A percentile compares a stretch with the other conserved stretches of the same genome.
Evolutionary conservation across 164 flowering plant genomes (phyloP).

Genomic region (Stephania cephalantha): DNA sequence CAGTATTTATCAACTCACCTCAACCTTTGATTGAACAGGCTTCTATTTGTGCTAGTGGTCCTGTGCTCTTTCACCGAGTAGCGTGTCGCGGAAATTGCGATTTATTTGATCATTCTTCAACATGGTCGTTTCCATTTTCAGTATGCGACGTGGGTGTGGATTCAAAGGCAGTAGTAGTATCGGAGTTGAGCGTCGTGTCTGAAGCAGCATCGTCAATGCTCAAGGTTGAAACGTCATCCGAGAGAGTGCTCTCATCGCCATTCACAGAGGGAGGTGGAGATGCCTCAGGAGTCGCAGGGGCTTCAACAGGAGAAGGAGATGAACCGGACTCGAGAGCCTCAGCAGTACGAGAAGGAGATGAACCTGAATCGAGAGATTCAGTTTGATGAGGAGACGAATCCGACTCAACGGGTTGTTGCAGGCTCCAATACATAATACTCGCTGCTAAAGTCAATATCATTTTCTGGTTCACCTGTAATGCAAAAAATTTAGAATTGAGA

Average conservation of each 20-base stretch:
- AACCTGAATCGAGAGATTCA: too few species aligned
- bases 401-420: conserved; percentile 43
- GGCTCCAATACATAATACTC: conserved; percentile 93
- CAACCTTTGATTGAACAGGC: background rate
- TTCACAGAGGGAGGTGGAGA: conserved; percentile 19
- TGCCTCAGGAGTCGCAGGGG: conserved; percentile 2
- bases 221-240: conserved; percentile 47
- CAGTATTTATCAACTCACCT: background rate
- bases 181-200: conserved; percentile 36
- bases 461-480: conserved; percentile 79
- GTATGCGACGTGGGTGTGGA: conserved; percentile 25
- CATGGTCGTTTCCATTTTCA: conserved; percentile 24
- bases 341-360: too few species aligned
- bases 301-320: conserved; percentile 13
- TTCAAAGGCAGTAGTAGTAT: conserved; percentile 14
- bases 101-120: conserved; percentile 1
- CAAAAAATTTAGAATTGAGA: background rate
- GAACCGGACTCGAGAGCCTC: too few species aligned
- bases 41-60: background rate
- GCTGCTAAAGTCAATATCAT: conserved; percentile 84
- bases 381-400: conserved; percentile 15
- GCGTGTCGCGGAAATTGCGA: background rate
- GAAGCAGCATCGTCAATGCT: conserved; percentile 47
- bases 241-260: conserved; percentile 31
- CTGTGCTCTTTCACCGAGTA: background rate